phyloP scores from a whole-genome alignment of 169 alveolate genomes.

The Plasmodium yoelii region DNA sequence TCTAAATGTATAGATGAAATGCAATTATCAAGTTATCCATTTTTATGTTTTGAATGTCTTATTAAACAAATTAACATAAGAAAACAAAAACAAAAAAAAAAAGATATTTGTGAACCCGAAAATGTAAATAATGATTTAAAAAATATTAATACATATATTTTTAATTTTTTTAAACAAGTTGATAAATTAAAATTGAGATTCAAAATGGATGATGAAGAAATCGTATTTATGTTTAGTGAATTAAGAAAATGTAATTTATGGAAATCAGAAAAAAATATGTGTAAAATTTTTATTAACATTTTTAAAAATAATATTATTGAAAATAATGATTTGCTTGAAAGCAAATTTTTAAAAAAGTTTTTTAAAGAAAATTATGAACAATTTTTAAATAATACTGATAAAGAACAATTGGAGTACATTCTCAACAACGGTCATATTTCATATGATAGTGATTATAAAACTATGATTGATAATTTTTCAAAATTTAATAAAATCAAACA shows the following conservation, averaged over 20 bases:
- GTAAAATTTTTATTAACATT: conserved; percentile 24
- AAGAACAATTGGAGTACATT: neutral
- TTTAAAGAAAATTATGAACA: conserved; percentile 35
- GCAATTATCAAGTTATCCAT: conserved; percentile 20
- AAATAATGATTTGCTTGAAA: neutral
- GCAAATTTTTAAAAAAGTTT: conserved; percentile 12
- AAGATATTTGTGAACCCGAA: neutral
- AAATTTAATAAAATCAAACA: neutral
- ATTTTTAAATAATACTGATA: neutral
- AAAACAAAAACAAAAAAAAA: neutral
- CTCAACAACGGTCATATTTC: neutral
- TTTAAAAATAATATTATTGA: conserved; percentile 12
- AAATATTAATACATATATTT: conserved; percentile 29
- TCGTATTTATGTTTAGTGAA: conserved; percentile 22
- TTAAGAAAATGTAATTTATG: conserved; percentile 24
- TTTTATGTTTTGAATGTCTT: conserved; percentile 55
- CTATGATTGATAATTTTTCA: neutral
- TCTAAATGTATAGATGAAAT: conserved; percentile 47
- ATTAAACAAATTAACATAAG: conserved; percentile 26
- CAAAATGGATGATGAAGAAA: conserved; percentile 55
- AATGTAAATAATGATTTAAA: conserved; percentile 20
- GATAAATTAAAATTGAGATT: conserved; percentile 26
- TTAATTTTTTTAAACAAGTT: conserved; percentile 24
- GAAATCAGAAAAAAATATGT: conserved; percentile 56
- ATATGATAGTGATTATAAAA: neutral